Base-by-base conservation (phyloP, 306 rosid species). In the Alnus glutinosa region DNA sequence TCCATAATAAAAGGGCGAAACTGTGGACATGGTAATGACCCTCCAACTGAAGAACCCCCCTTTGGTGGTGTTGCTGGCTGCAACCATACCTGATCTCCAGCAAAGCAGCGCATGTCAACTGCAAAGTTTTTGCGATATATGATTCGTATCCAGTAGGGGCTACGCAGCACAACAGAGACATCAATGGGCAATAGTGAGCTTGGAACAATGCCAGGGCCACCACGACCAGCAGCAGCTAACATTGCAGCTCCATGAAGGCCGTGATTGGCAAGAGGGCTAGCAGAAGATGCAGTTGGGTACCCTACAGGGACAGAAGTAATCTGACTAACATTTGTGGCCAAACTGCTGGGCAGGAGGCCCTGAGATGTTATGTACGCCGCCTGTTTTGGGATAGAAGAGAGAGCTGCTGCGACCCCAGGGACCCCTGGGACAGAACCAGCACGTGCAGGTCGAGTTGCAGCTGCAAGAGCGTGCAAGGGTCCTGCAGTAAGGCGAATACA, bases 11-110 rank as follows among this genome's bases (percentile, higher is more conserved):
- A 96, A 74, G 99, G 99, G 62, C 99, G 92, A 78, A 96, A 96
- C 83, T 96, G 99, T 46, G 99, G 99, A 79, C 99, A 96, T 23
- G 99, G 98, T 50, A 96, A 80, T 75, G 99, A 96, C 70, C 98
- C 99, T 82, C 99, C 99, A 79, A 91, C 68, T 77, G 88, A 83
- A 75, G 89, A 91, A 18, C 94, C 97, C 81, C 90, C 98, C 81
- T 90, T 91, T 55, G 99, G 97, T 16, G 98, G 99, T 37, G 99
- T 96, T 78, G 99, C 98, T 57, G 99, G 99, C 87, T 96, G 99
- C 88, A 96, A 75, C 99, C 99, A 96, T 50, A 96, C 99, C 87
- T 96, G 99, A 85, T 96, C 99, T 83, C 99, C 99, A 4, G 99
- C 97, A 87, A 93, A 93, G 90, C 99, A 96, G 11, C 99, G 99